Percentiles rank a stretch among this genome's conserved stretches.
These are phyloP conservation scores for Pseudocercospora musae DNA, from an alignment of 2,329 filamentous ascomycete species.

Conservation along the genomic window DNA sequence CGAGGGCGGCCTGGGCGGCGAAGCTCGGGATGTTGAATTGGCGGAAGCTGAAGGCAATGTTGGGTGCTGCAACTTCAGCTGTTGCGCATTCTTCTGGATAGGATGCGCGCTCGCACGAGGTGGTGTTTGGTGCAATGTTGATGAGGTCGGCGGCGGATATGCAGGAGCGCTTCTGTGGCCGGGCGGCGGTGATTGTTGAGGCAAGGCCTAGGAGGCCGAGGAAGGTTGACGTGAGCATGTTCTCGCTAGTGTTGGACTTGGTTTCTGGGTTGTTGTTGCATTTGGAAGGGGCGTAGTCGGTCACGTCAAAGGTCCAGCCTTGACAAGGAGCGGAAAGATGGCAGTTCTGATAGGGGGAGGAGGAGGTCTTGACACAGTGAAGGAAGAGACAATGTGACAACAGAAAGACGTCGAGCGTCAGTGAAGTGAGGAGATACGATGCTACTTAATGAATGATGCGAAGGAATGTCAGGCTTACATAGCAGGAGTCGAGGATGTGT, in stretches of 20 bases:
- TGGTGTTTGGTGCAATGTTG: constrained; percentile 57
- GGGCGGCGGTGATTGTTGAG: not conserved
- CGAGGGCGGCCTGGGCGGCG: constrained; percentile 64
- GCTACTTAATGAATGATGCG: not conserved
- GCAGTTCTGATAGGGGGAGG: not conserved
- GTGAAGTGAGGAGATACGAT: not conserved
- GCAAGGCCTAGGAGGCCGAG: constrained; percentile 5
- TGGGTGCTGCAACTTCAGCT: constrained; percentile 58
- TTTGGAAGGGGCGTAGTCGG: too few relatives aligned
- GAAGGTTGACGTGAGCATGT: constrained; percentile 5
- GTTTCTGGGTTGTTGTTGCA: not conserved
- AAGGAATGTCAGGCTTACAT: not conserved
- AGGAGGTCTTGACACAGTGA: not conserved
- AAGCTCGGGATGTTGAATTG: constrained; percentile 54
- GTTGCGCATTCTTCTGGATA: constrained; percentile 62
- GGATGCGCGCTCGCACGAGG: constrained; percentile 49
- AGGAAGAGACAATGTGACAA: not conserved
- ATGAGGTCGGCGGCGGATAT: constrained; percentile 45
- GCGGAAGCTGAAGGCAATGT: constrained; percentile 55
- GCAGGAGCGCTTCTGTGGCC: constrained; percentile 6
- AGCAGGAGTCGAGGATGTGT: too few relatives aligned
- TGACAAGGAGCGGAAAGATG: not conserved
- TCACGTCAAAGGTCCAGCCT: not conserved
- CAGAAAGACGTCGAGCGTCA: not conserved
- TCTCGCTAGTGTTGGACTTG: not conserved